These are phyloP conservation scores for Setomelanomma holmii DNA, from an alignment of 2,329 filamentous ascomycete genomes.

Conservation along the genomic window DNA sequence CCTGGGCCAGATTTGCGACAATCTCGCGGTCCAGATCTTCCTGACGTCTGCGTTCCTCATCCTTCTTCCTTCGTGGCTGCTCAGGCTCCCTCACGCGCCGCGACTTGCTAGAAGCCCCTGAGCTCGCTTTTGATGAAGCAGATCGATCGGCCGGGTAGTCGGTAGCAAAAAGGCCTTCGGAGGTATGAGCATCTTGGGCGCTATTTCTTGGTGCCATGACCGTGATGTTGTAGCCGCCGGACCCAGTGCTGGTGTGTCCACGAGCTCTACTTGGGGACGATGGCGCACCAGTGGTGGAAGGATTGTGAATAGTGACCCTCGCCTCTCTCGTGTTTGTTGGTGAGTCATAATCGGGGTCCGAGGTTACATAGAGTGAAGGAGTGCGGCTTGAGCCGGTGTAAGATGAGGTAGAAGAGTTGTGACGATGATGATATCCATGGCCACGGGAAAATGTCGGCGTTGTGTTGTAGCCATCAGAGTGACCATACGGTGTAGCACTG, in stretches of 20 bases:
- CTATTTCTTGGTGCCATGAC: conserved; percentile 24
- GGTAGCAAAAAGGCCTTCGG: conserved; percentile 19
- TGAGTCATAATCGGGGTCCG: conserved; percentile 40
- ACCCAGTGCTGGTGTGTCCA: conserved; percentile 13
- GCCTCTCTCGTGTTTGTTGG: conserved; percentile 26
- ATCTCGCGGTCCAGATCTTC: conserved; percentile 30
- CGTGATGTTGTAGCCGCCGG: conserved; percentile 28
- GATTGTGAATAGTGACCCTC: conserved; percentile 38
- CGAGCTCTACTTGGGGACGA: conserved; percentile 25
- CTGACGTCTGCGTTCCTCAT: conserved; percentile 28
- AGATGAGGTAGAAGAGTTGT: conserved; percentile 39
- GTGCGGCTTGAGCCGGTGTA: conserved; percentile 33
- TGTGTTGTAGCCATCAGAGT: conserved; percentile 26
- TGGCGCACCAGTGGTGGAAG: conserved; percentile 16
- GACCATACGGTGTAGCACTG: conserved; percentile 13
- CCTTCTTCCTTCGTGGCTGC: conserved; percentile 25
- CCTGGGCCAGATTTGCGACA: conserved; percentile 16
- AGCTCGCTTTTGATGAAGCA: conserved; percentile 28
- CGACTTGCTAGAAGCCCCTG: conserved; percentile 27
- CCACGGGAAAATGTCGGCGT: conserved; percentile 24
- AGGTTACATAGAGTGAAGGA: conserved; percentile 39
- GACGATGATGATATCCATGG: conserved; percentile 31
- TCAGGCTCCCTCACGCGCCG: conserved; percentile 31
- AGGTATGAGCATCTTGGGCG: conserved; percentile 14
- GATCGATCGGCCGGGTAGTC: conserved; percentile 31